A percentile compares a stretch with the other conserved stretches of the same genome.
Conservation (phyloP, 2,329 filamentous ascomycete species). For the Coniochaeta prunicola region DNA sequence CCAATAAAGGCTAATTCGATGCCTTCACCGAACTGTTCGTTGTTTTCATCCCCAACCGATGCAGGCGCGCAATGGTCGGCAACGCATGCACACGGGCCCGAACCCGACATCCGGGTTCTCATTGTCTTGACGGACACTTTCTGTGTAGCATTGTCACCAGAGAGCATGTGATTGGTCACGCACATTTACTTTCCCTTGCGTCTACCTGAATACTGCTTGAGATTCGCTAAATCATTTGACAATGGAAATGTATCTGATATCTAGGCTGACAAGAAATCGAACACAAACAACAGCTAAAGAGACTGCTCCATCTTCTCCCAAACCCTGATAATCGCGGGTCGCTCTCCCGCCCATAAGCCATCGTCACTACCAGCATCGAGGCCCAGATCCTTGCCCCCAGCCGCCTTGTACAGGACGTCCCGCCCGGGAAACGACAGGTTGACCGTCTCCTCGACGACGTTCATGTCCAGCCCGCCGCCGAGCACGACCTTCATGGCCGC, state of each 20-base stretch:
- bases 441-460: constrained; percentile 16
- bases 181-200: neutral
- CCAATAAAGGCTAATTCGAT: neutral
- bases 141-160: neutral
- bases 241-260: neutral
- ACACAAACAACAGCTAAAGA: neutral
- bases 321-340: constrained; percentile 8
- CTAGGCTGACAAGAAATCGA: neutral
- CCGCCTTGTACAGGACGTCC: constrained; percentile 5
- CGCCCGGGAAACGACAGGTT: constrained; percentile 15
- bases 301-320: constrained; percentile 12
- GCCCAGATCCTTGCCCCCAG: constrained; percentile 9
- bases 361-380: constrained; percentile 4
- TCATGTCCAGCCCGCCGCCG: constrained; percentile 13
- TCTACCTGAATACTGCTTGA: too few relatives aligned
- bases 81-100: neutral
- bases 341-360: constrained; percentile 9
- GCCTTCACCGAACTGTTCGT: neutral
- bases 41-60: neutral
- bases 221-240: neutral
- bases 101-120: neutral
- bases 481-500: constrained; percentile 17
- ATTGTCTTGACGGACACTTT: neutral
- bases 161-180: neutral
- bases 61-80: neutral